These are phyloP conservation scores for Naganishia vishniacii DNA, from an alignment of 768 basidiomycete genomes.

Conservation along the genomic window DNA sequence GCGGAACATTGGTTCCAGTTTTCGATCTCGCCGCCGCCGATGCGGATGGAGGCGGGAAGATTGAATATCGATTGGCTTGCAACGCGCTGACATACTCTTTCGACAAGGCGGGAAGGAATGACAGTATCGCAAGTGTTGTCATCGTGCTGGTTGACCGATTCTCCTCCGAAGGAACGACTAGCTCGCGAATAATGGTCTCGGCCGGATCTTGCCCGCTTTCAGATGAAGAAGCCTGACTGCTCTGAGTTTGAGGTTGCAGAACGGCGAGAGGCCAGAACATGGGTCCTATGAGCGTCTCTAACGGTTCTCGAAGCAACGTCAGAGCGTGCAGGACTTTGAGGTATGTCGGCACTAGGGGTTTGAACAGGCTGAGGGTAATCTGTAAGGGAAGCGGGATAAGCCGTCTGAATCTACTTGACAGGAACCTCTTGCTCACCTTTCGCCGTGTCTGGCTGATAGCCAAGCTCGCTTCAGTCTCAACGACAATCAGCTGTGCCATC, in stretches of 20 bases:
- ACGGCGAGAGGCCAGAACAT: slow-evolving; percentile 18
- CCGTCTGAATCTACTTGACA: not conserved
- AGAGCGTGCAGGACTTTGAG: slow-evolving; percentile 3
- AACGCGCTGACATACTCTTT: slow-evolving; percentile 18
- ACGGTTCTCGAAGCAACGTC: not conserved
- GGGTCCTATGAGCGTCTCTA: slow-evolving; percentile 6
- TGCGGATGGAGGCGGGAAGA: slow-evolving; percentile 35
- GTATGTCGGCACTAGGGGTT: slow-evolving; percentile 12
- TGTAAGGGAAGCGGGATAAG: not conserved
- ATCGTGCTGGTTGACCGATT: not conserved
- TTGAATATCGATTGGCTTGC: slow-evolving; percentile 30
- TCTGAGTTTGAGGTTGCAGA: slow-evolving; percentile 14
- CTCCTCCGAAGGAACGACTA: not conserved
- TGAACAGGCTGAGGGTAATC: slow-evolving; percentile 13
- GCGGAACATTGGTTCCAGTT: slow-evolving; percentile 24
- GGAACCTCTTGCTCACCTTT: slow-evolving; percentile 22
- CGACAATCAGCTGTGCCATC: slow-evolving; percentile 1
- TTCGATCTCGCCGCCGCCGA: slow-evolving; percentile 28
- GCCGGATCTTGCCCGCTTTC: slow-evolving; percentile 15
- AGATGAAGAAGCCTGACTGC: slow-evolving; percentile 11
- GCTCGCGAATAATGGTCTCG: slow-evolving; percentile 12
- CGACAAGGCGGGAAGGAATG: not conserved
- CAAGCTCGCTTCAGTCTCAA: slow-evolving; percentile 16
- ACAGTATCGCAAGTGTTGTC: not conserved
- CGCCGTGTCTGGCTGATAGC: slow-evolving; percentile 24